A percentile compares a stretch with the other conserved stretches of the same genome.
phyloP scores from a whole-genome alignment of 306 rosid genomes.

The Trichosanthes cucumerina region DNA sequence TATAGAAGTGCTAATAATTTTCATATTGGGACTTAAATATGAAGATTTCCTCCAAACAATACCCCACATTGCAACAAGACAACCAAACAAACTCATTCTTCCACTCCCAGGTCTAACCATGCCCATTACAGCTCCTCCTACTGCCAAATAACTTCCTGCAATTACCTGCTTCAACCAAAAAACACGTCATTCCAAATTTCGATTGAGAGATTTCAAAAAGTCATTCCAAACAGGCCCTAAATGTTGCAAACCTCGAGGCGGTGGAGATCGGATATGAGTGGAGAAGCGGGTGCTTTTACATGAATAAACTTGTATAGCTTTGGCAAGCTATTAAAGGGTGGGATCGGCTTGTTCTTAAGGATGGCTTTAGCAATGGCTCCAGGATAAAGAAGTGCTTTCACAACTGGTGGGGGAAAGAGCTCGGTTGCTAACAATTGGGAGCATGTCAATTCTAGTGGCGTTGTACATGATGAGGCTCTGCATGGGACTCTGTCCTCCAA shows the following conservation, averaged over 20 bases:
- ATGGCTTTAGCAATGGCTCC: constrained; percentile 56
- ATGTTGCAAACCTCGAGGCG: constrained; percentile 56
- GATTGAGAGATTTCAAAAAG: neutral
- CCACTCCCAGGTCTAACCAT: constrained; percentile 40
- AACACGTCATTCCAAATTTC: neutral
- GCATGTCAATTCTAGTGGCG: constrained; percentile 66
- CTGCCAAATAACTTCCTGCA: constrained; percentile 72
- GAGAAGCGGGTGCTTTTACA: constrained; percentile 19
- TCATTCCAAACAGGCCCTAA: neutral
- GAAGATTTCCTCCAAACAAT: constrained; percentile 39
- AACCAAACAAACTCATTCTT: constrained; percentile 59
- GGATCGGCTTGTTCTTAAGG: constrained; percentile 21
- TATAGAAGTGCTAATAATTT: constrained; percentile 9
- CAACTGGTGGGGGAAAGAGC: constrained; percentile 32
- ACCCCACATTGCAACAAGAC: constrained; percentile 62
- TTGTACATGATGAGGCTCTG: constrained; percentile 43
- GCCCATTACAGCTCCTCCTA: constrained; percentile 64
- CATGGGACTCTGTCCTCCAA: constrained; percentile 44
- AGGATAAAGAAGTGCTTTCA: constrained; percentile 62
- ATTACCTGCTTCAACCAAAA: constrained; percentile 40
- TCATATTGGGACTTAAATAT: constrained; percentile 9
- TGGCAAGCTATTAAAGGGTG: constrained; percentile 30
- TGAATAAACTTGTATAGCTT: constrained; percentile 25
- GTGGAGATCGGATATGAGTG: constrained; percentile 36
- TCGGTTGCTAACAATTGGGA: constrained; percentile 57